Base-by-base conservation (phyloP, 129 eudicot species). In the Centella asiatica region DNA sequence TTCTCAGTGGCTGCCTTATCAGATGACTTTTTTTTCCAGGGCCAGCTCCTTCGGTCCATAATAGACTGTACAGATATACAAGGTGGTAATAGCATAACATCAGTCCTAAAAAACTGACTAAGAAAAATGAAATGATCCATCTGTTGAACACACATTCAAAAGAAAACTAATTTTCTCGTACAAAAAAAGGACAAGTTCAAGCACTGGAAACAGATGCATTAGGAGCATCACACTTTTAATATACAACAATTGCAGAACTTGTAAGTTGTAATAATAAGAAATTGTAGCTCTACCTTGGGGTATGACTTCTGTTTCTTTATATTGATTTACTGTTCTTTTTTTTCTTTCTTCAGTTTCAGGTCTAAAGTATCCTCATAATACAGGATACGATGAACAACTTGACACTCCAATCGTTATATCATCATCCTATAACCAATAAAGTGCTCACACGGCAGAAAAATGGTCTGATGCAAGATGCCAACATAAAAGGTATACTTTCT, bases 21-120 rank as follows among this genome's bases (percentile, higher is more conserved):
- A 19, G 96, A 84, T 49, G 95, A 85, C 65, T 87, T 93, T 61
- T 85, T 87, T 88, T 93, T 93, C 99, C 99, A 87, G 17, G 96
- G 98, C 99, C 99, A 93, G 82, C 95, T 87, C 69, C 96, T 81
- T 17, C 83, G 80, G 60, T 93, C 99, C 99, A 93, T 93, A 47
- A 69, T 72, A 62, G 60, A 72, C 78, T 71, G 47, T 33, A 74
- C 23, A 51, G 53, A 60, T 59, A 27, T 32, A 72, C 39, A 44
- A 17, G 50, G 15, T 51, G 62, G 53, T 49, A 57, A 34, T 12
- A n/a, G n/a, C n/a, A 32, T 15, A 49, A 54, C 7, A 13, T 44
- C 34, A 54, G 48, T 54, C n/a, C n/a, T n/a, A 67, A 31, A 54
- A 22, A 54, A 26, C 17, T 26, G 8, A 5, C 0, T 6, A 23